Conservation (phyloP, 2,329 filamentous ascomycete species). For the Trichoderma sp. region DNA sequence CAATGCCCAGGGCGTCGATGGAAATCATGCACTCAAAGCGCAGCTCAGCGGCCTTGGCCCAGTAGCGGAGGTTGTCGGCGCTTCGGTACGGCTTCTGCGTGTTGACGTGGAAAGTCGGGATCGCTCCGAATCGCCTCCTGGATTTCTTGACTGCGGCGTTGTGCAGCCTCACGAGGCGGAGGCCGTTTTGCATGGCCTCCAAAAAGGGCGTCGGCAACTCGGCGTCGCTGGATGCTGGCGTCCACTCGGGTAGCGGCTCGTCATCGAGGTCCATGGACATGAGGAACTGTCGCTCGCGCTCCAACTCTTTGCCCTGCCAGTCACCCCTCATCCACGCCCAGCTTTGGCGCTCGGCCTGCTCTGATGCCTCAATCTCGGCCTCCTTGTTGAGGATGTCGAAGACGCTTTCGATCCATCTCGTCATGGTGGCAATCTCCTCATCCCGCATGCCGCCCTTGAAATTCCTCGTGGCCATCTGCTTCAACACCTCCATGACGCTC, state of each 20-base stretch:
- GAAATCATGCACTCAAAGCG: slow-evolving; percentile 85
- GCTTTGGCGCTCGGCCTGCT: slow-evolving; percentile 64
- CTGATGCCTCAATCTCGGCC: slow-evolving; percentile 70
- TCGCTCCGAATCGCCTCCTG: slow-evolving; percentile 80
- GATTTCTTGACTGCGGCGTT: slow-evolving; percentile 85
- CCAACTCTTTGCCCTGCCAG: slow-evolving; percentile 71
- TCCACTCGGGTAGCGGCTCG: slow-evolving; percentile 66
- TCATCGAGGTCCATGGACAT: slow-evolving; percentile 65
- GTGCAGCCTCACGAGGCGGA: slow-evolving; percentile 80
- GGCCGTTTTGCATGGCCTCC: slow-evolving; percentile 68
- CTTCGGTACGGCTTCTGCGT: slow-evolving; percentile 91
- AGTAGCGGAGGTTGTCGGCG: slow-evolving; percentile 91
- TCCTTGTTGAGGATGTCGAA: slow-evolving; percentile 73
- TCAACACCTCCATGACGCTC: slow-evolving; percentile 83
- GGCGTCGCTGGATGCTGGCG: slow-evolving; percentile 40
- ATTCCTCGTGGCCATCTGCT: slow-evolving; percentile 82
- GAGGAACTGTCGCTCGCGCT: slow-evolving; percentile 79
- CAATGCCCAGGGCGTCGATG: slow-evolving; percentile 81
- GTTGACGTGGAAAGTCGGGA: slow-evolving; percentile 86
- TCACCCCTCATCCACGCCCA: slow-evolving; percentile 80
- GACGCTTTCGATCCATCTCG: slow-evolving; percentile 75
- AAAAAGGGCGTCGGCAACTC: slow-evolving; percentile 72
- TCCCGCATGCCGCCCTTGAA: slow-evolving; percentile 79
- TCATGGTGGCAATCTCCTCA: slow-evolving; percentile 73
- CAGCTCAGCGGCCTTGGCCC: slow-evolving; percentile 92